Conservation (phyloP, 2,329 filamentous ascomycete species). For the Aureobasidium mangrovei region DNA sequence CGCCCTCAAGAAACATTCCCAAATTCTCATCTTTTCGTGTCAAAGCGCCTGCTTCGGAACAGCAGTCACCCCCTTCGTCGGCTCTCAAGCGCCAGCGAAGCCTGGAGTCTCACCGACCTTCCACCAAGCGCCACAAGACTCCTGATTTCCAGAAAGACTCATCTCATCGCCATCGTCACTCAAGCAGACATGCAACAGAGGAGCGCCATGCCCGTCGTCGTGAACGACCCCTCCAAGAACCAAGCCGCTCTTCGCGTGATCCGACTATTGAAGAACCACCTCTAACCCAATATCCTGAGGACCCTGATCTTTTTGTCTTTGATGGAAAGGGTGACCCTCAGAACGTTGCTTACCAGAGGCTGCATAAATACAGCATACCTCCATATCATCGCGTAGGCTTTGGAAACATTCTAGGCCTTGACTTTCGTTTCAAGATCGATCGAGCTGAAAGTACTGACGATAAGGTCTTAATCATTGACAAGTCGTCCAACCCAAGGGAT, state of each 20-base stretch:
- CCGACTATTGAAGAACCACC: background rate
- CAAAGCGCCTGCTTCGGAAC: background rate
- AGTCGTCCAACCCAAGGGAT: conserved; percentile 18
- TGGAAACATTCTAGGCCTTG: conserved; percentile 62
- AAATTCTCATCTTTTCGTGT: conserved; percentile 62
- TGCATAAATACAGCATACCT: conserved; percentile 65
- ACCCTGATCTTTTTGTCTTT: conserved; percentile 44
- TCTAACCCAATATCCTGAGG: background rate
- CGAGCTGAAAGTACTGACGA: conserved; percentile 50
- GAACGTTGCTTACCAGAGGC: conserved; percentile 63
- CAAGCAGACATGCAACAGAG: background rate
- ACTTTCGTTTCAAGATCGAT: conserved; percentile 55
- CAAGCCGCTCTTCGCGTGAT: background rate
- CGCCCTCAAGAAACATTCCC: conserved; percentile 39
- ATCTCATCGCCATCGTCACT: background rate
- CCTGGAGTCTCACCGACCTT: background rate
- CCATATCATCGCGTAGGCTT: conserved; percentile 59
- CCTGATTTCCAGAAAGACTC: background rate
- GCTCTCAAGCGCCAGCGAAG: background rate
- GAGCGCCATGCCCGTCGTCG: background rate
- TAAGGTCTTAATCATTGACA: conserved; percentile 17
- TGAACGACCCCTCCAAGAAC: too few relatives aligned
- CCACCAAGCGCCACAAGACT: background rate
- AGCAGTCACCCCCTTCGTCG: background rate
- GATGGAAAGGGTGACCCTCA: conserved; percentile 71